Conservation (phyloP, 257 asterid genomes). For the Gentiana dahurica region DNA sequence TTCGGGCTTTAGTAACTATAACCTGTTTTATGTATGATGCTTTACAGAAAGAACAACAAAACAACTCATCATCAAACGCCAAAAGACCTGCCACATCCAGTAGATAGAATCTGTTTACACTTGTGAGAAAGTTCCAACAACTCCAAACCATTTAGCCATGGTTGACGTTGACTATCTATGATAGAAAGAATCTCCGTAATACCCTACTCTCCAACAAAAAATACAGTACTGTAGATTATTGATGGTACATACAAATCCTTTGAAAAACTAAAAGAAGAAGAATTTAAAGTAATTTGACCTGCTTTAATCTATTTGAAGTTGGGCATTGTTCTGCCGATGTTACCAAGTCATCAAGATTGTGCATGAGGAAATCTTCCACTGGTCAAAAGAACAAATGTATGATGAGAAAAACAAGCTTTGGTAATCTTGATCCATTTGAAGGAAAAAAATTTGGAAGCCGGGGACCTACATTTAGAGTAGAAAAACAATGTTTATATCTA, state of each 20-base stretch:
- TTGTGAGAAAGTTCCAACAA: conserved; percentile 45
- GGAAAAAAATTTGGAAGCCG: conserved; percentile 13
- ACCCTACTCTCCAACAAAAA: conserved; percentile 33
- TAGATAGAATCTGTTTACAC: conserved; percentile 40
- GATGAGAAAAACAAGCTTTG: neutral
- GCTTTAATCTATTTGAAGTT: conserved; percentile 44
- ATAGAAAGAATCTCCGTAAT: conserved; percentile 47
- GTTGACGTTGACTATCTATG: conserved; percentile 39
- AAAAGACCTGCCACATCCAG: conserved; percentile 60
- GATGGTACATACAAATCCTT: neutral
- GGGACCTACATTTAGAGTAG: too few species aligned
- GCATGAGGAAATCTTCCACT: conserved; percentile 76
- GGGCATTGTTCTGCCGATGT: conserved; percentile 35
- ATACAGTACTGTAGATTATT: neutral
- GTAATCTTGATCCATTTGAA: neutral
- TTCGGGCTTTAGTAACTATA: conserved; percentile 6
- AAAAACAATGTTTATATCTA: too few species aligned
- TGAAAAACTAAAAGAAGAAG: neutral
- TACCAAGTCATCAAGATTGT: conserved; percentile 40
- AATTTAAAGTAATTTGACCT: conserved; percentile 23
- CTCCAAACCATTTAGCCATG: conserved; percentile 61
- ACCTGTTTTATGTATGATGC: neutral
- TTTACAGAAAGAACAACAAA: neutral
- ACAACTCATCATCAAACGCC: neutral
- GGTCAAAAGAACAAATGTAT: conserved; percentile 5